phyloP scores from a whole-genome alignment of 2,329 filamentous ascomycete genomes.

The Claviceps paspali region DNA sequence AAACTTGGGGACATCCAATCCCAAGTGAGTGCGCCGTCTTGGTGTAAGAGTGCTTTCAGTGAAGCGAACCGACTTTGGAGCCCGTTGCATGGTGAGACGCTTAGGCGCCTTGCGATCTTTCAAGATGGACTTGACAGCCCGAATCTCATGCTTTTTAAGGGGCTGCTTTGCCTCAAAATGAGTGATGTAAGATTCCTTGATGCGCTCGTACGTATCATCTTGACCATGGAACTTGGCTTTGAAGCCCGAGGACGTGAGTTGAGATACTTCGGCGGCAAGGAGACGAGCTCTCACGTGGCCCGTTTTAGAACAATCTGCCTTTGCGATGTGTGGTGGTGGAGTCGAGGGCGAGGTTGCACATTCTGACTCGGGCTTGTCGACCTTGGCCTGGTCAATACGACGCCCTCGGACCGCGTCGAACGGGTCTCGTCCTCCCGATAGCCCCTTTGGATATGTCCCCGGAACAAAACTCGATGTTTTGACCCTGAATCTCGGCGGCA shows the following conservation, averaged over 20 bases:
- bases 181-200: conserved; percentile 10
- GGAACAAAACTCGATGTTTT: conserved; percentile 10
- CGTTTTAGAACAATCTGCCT: conserved; percentile 4
- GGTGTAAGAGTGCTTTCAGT: conserved; percentile 14
- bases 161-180: conserved; percentile 11
- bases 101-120: conserved; percentile 14
- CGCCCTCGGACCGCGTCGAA: not conserved
- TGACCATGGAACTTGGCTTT: conserved; percentile 9
- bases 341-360: not conserved
- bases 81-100: conserved; percentile 11
- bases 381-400: too few species aligned
- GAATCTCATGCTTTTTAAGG: conserved; percentile 8
- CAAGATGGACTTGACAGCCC: conserved; percentile 15
- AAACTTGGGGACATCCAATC: conserved; percentile 12
- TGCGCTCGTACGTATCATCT: conserved; percentile 9
- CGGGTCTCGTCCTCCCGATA: too few species aligned
- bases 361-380: not conserved
- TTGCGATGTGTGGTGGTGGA: conserved; percentile 2
- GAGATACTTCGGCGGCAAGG: conserved; percentile 5
- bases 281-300: conserved; percentile 6
- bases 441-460: conserved; percentile 14
- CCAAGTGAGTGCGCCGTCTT: conserved; percentile 12
- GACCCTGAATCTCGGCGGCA: conserved; percentile 8
- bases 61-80: conserved; percentile 17
- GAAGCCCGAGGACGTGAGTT: conserved; percentile 9